Evolutionary conservation across 805 yeast species (phyloP).

Genomic region (Komagataella ulmi): DNA sequence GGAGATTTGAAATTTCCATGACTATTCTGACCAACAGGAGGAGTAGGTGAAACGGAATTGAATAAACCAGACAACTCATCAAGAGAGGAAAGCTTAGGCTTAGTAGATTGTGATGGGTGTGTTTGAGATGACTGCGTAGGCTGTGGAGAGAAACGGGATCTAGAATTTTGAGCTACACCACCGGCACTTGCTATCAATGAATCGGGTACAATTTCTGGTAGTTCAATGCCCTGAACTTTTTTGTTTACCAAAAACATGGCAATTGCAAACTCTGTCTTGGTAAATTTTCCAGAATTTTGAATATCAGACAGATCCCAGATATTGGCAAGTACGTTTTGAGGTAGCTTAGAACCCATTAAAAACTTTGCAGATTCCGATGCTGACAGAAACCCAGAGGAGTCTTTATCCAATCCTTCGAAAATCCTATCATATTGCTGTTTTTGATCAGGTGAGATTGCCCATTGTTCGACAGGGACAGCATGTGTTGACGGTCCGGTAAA

Average conservation of each 20-base stretch:
- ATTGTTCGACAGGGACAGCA: slow-evolving; percentile 23
- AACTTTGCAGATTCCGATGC: slow-evolving; percentile 81
- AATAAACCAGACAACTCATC: slow-evolving; percentile 39
- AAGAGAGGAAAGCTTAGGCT: slow-evolving; percentile 15
- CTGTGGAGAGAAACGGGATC: slow-evolving; percentile 5
- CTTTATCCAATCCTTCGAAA: slow-evolving; percentile 66
- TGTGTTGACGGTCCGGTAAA: slow-evolving; percentile 9
- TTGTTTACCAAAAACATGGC: slow-evolving; percentile 90
- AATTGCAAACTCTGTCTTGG: slow-evolving; percentile 74
- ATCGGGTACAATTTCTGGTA: slow-evolving; percentile 72
- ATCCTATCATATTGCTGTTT: slow-evolving; percentile 68
- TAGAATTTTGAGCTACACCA: slow-evolving; percentile 5
- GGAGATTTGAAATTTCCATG: slow-evolving; percentile 14
- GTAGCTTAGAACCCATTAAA: slow-evolving; percentile 74
- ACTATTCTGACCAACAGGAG: slow-evolving; percentile 9
- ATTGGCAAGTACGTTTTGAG: slow-evolving; percentile 73
- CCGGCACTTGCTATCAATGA: slow-evolving; percentile 26
- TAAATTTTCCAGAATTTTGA: slow-evolving; percentile 72
- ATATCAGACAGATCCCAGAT: slow-evolving; percentile 94
- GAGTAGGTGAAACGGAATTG: slow-evolving; percentile 51
- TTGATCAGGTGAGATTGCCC: slow-evolving; percentile 60
- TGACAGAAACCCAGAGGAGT: slow-evolving; percentile 45
- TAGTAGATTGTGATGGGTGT: slow-evolving; percentile 12
- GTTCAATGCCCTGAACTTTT: slow-evolving; percentile 56
- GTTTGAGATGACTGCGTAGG: slow-evolving; percentile 7